Evolutionary conservation across 176 grass and related monocot species (phyloP).

Genomic region (Aegilops tauschii): DNA sequence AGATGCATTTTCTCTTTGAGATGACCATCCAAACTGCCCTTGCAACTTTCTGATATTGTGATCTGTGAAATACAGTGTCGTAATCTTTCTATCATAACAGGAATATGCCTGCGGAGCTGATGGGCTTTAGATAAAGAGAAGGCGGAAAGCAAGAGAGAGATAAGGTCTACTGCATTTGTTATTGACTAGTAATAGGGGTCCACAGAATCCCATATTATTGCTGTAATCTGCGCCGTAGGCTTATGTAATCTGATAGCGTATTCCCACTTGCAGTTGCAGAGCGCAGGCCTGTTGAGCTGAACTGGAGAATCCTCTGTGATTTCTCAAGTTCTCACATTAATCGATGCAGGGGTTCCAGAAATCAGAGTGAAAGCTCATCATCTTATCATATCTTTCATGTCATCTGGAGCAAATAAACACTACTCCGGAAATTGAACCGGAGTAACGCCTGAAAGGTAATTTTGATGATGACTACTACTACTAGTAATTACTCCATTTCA

Average conservation of each 20-base stretch:
- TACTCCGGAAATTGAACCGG: too few relatives aligned
- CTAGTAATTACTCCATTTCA: background rate
- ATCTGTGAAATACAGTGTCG: slow-evolving; percentile 30
- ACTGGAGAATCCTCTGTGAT: background rate
- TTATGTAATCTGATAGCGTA: slow-evolving; percentile 25
- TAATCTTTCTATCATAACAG: slow-evolving; percentile 39
- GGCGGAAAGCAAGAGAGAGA: slow-evolving; percentile 28
- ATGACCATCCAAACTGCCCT: background rate
- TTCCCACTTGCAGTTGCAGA: slow-evolving; percentile 23
- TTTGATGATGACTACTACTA: background rate
- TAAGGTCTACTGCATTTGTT: slow-evolving; percentile 36
- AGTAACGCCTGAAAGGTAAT: slow-evolving; percentile 1
- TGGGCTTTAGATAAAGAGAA: slow-evolving; percentile 31
- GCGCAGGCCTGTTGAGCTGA: background rate
- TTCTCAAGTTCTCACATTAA: background rate
- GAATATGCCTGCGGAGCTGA: slow-evolving; percentile 31
- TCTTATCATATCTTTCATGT: background rate
- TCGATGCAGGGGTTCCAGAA: background rate
- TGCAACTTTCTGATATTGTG: slow-evolving; percentile 29
- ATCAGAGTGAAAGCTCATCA: background rate
- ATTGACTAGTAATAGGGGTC: slow-evolving; percentile 40
- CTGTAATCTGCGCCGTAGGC: slow-evolving; percentile 28
- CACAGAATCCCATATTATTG: slow-evolving; percentile 37
- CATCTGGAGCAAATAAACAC: background rate
- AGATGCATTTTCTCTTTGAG: slow-evolving; percentile 5